A percentile compares a stretch with the other conserved stretches of the same genome.
phyloP scores from a whole-genome alignment of 108 stramenopile species.

The Cyclotella choctawhatcheeana region DNA sequence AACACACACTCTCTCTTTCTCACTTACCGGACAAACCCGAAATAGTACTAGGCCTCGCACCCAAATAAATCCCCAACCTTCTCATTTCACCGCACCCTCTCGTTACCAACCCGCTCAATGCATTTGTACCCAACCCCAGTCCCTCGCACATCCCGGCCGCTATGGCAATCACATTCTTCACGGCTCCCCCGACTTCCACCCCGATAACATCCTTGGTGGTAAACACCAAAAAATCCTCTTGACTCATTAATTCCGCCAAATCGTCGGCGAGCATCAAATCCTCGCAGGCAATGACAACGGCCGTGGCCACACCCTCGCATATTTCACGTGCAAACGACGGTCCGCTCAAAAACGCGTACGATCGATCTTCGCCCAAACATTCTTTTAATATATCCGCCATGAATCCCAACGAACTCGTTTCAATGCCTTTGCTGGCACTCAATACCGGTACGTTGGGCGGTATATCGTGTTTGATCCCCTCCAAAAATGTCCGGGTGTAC shows the following conservation, averaged over 20 bases:
- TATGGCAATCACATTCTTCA: constrained; percentile 97
- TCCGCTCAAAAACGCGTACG: constrained; percentile 93
- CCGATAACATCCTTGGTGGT: constrained; percentile 92
- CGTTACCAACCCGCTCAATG: constrained; percentile 95
- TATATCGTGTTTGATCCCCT: constrained; percentile 69
- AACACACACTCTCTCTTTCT: too few relatives aligned
- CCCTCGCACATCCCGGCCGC: constrained; percentile 99
- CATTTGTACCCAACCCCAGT: constrained; percentile 94
- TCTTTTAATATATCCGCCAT: constrained; percentile 94
- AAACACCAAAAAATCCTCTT: constrained; percentile 89
- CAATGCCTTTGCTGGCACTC: constrained; percentile 92
- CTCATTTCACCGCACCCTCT: constrained; percentile 97
- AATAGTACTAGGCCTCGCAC: constrained; percentile 88
- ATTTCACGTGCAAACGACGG: constrained; percentile 97
- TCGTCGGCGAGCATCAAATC: constrained; percentile 89
- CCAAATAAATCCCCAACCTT: constrained; percentile 87
- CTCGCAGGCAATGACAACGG: constrained; percentile 94
- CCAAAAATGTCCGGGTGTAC: constrained; percentile 82
- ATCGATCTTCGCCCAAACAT: constrained; percentile 83
- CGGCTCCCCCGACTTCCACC: constrained; percentile 96
- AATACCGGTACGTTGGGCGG: constrained; percentile 78
- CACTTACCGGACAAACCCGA: constrained; percentile 90
- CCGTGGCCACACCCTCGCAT: constrained; percentile 91
- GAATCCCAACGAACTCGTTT: constrained; percentile 89
- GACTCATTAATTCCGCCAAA: constrained; percentile 79